Conservation (phyloP, 805 yeast genomes). For the Hanseniaspora lachancei region DNA sequence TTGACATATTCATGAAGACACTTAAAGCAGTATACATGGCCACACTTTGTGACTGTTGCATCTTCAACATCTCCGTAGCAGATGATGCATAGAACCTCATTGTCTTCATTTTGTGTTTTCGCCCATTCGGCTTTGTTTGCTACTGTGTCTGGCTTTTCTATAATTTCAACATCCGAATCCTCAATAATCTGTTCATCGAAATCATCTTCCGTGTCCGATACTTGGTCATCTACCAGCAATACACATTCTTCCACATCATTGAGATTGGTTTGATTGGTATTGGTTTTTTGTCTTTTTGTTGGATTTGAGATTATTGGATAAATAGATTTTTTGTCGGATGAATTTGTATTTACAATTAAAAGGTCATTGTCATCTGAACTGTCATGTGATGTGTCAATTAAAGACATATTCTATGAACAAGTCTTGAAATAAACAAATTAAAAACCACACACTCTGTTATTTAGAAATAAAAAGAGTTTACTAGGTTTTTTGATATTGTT, state of each 20-base stretch:
- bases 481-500: too few species aligned
- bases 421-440: too few species aligned
- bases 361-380: background rate
- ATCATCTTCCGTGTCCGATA: constrained; percentile 7
- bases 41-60: constrained; percentile 42
- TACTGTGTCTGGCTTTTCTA: constrained; percentile 14
- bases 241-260: constrained; percentile 3
- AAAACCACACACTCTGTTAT: too few species aligned
- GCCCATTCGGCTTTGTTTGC: constrained; percentile 16
- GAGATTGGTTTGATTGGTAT: constrained; percentile 11
- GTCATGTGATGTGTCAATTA: constrained; percentile 15
- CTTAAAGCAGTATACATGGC: constrained; percentile 43
- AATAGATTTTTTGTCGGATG: background rate
- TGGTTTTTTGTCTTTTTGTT: background rate
- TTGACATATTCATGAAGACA: constrained; percentile 35
- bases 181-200: constrained; percentile 28
- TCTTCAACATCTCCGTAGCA: constrained; percentile 42
- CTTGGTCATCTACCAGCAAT: background rate
- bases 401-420: constrained; percentile 14
- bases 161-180: constrained; percentile 21
- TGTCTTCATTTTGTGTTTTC: constrained; percentile 25
- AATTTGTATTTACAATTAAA: background rate
- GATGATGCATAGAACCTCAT: constrained; percentile 32
- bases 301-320: background rate
- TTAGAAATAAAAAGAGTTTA: too few species aligned